Base-by-base conservation (phyloP, 495 filamentous ascomycete species). In the Tuber umbilicatum region DNA sequence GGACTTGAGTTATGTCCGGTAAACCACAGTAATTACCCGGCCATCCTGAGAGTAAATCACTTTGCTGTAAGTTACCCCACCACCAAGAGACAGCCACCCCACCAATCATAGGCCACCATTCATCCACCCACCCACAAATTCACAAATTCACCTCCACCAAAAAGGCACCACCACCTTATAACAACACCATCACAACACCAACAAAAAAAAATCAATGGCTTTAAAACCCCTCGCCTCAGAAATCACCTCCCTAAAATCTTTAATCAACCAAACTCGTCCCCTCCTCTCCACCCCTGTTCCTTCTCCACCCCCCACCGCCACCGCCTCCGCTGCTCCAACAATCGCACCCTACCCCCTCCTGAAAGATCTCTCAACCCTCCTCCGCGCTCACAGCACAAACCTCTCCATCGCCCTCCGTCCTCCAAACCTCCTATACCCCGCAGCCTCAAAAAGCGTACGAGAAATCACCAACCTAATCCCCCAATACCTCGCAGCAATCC, bases 331-430 rank as follows among this genome's bases (percentile, higher is more conserved):
- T 0, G 14, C 23, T 3, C 21, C 23, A 55, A 55, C 47, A 12
- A 55, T 55, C n/a, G 9, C 47, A n/a, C 47, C 47, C 23, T 55
- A 55, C 47, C 47, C 47, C n/a, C 47, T 55, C 50, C 50, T 60
- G 16, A 60, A 31, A 60, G 50, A 60, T 10, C 71, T 73, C 47
- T 55, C 71, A 45, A 23, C 80, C 10, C 70, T 82, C 37, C 55
- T 73, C n/a, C 75, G 73, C 40, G 81, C 81, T 27, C 78, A 82
- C 43, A 78, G 70, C 76, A 82, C 81, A 68, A 81, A 78, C 41
- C 81, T 82, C 64, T 79, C 81, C 39, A 76, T 82, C 71, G 72
- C 80, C 12, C 74, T 84, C 72, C 71, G 83, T 1, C 72, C 77
- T 23, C 83, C 83, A 73, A 71, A 79, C 39, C 76, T 83, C 64